Conservation (phyloP, 202 grass and related monocot genomes). For the Zizania palustris region DNA sequence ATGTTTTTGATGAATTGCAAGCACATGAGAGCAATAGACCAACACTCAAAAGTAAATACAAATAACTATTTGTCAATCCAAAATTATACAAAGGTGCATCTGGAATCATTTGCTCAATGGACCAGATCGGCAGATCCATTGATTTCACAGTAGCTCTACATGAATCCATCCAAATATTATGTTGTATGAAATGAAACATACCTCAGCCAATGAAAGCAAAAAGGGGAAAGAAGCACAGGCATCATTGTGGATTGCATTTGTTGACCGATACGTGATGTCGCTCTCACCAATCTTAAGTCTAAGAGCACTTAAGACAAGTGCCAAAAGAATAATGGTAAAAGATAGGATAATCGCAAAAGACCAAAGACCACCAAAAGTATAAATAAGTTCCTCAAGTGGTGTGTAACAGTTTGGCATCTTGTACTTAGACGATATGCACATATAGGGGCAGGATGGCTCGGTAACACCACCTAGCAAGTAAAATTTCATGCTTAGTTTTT, state of each 20-base stretch:
- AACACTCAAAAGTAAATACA: not conserved
- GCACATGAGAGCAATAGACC: not conserved
- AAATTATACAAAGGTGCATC: not conserved
- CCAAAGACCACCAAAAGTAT: slow-evolving; percentile 94
- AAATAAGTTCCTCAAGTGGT: slow-evolving; percentile 89
- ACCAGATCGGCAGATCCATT: slow-evolving; percentile 4
- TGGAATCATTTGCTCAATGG: slow-evolving; percentile 34
- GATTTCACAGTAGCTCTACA: slow-evolving; percentile 17
- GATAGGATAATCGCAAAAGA: slow-evolving; percentile 79
- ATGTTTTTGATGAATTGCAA: slow-evolving; percentile 6
- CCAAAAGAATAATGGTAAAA: slow-evolving; percentile 77
- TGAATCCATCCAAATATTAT: slow-evolving; percentile 22
- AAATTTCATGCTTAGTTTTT: slow-evolving; percentile 37
- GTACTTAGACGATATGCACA: slow-evolving; percentile 91
- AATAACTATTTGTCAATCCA: not conserved
- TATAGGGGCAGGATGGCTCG: slow-evolving; percentile 74
- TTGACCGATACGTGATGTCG: slow-evolving; percentile 66
- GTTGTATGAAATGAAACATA: slow-evolving; percentile 48
- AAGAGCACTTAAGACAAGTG: slow-evolving; percentile 84
- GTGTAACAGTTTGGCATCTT: slow-evolving; percentile 99
- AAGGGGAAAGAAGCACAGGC: slow-evolving; percentile 80
- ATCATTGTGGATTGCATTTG: slow-evolving; percentile 81
- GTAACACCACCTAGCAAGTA: slow-evolving; percentile 87
- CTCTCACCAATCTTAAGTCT: slow-evolving; percentile 94
- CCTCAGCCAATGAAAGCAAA: slow-evolving; percentile 95